Evolutionary conservation across 768 basidiomycete species (phyloP).

Genomic region (Wakefieldia striispora): DNA sequence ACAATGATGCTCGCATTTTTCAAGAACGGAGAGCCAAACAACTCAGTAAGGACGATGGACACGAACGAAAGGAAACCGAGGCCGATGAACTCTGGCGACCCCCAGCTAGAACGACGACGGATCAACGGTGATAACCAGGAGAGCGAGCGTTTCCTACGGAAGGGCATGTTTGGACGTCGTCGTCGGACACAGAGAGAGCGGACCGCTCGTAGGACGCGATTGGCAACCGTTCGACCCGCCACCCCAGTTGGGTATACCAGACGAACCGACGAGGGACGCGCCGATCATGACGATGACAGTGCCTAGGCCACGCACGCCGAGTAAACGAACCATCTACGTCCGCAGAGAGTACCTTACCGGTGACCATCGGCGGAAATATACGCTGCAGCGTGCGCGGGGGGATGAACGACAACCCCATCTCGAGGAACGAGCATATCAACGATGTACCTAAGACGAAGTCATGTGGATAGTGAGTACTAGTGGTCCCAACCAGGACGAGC

Average conservation of each 20-base stretch:
- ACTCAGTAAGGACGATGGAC: conserved; percentile 72
- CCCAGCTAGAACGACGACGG: conserved; percentile 55
- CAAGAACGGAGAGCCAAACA: conserved; percentile 84
- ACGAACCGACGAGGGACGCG: conserved; percentile 68
- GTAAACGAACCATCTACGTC: not conserved
- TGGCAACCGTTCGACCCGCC: conserved; percentile 77
- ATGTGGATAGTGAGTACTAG: not conserved
- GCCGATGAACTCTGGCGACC: conserved; percentile 80
- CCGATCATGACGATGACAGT: conserved; percentile 82
- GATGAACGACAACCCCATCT: conserved; percentile 79
- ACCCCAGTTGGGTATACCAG: conserved; percentile 80
- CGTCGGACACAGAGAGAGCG: conserved; percentile 71
- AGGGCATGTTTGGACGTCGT: conserved; percentile 68
- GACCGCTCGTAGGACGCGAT: conserved; percentile 55
- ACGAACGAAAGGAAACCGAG: conserved; percentile 83
- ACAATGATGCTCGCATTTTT: conserved; percentile 79
- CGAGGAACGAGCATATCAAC: conserved; percentile 73
- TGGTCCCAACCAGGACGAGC: not conserved
- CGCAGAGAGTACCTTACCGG: conserved; percentile 39
- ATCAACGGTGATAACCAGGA: not conserved
- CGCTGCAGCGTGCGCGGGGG: conserved; percentile 58
- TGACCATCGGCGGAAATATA: conserved; percentile 80
- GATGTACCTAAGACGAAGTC: conserved; percentile 55
- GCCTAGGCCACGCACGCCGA: conserved; percentile 37
- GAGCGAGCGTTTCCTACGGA: conserved; percentile 38